These are phyloP conservation scores for Cladosporium sphaerospermum DNA, from an alignment of 2,329 filamentous ascomycete genomes.

Conservation along the genomic window DNA sequence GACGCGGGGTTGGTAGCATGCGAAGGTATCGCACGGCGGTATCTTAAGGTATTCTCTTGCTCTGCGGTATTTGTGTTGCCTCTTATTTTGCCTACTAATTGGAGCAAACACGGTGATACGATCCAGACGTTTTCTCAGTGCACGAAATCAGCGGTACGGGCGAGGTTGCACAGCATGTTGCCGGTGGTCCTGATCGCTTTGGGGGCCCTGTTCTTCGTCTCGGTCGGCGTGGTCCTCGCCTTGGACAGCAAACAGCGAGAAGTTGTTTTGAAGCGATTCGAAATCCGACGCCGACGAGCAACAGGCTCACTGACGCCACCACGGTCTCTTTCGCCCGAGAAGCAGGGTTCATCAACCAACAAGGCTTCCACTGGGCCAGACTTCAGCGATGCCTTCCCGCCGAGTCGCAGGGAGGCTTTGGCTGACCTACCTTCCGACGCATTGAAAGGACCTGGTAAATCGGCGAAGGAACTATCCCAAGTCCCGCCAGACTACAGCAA, in stretches of 20 bases:
- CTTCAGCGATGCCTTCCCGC: constrained; percentile 48
- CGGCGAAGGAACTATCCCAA: constrained; percentile 21
- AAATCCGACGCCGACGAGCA: constrained; percentile 34
- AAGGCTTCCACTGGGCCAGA: constrained; percentile 15
- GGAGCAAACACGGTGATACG: no score
- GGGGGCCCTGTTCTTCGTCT: constrained; percentile 23
- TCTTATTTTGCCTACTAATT: no score
- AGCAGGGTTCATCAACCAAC: constrained; percentile 29
- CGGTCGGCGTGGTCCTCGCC: constrained; percentile 22
- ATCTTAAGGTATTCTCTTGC: no score
- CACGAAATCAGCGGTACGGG: not conserved
- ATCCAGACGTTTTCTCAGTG: no score
- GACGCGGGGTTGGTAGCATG: not conserved
- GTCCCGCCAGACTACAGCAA: constrained; percentile 19
- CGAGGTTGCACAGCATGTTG: not conserved
- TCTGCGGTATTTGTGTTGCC: no score
- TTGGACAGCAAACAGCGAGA: constrained; percentile 33
- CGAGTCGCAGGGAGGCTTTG: constrained; percentile 45
- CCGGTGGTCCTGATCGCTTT: constrained; percentile 13
- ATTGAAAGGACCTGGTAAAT: constrained; percentile 24
- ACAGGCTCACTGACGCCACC: constrained; percentile 49
- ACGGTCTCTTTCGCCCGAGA: constrained; percentile 47
- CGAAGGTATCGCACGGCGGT: no score
- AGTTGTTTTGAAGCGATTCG: constrained; percentile 24
- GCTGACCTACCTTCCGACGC: constrained; percentile 24